Percentiles rank a stretch among this genome's conserved stretches.
phyloP scores from a whole-genome alignment of 345 rosid species.

The Conringia planisiliqua region DNA sequence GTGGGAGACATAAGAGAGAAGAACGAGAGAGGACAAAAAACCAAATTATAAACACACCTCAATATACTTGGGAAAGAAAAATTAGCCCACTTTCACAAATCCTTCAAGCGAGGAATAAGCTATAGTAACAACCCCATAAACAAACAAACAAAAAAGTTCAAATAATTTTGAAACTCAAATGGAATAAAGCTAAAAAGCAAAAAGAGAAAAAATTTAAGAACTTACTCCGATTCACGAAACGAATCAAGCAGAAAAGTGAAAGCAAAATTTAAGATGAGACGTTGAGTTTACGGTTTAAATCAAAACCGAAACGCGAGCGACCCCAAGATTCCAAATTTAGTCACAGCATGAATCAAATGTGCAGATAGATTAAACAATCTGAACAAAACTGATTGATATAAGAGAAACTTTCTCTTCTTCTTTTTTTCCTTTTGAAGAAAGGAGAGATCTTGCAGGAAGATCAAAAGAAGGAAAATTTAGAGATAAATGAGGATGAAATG shows the following conservation, averaged over 20 bases:
- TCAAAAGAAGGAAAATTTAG: not conserved
- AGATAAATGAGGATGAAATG: conserved; percentile 12
- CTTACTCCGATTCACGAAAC: conserved; percentile 33
- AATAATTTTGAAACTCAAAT: not conserved
- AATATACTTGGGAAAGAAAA: not conserved
- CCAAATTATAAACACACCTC: not conserved
- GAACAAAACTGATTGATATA: not conserved
- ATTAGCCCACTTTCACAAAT: conserved; percentile 3
- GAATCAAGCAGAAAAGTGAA: conserved; percentile 22
- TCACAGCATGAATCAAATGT: conserved; percentile 17
- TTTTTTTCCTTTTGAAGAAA: not conserved
- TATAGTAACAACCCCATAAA: conserved; percentile 15
- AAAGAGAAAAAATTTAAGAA: not conserved
- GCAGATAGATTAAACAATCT: not conserved
- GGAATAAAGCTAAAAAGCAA: conserved; percentile 14
- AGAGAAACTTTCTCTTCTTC: not conserved
- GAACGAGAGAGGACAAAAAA: not conserved
- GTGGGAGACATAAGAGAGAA: not conserved
- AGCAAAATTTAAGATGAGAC: not conserved
- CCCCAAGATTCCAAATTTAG: not conserved
- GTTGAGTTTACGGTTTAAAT: not conserved
- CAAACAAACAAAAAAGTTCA: not conserved
- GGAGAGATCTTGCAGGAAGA: conserved; percentile 27
- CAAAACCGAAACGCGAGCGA: not conserved
- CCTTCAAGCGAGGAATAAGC: conserved; percentile 23